phyloP scores from a whole-genome alignment of 106 monocot genomes.

The Allium sativum region DNA sequence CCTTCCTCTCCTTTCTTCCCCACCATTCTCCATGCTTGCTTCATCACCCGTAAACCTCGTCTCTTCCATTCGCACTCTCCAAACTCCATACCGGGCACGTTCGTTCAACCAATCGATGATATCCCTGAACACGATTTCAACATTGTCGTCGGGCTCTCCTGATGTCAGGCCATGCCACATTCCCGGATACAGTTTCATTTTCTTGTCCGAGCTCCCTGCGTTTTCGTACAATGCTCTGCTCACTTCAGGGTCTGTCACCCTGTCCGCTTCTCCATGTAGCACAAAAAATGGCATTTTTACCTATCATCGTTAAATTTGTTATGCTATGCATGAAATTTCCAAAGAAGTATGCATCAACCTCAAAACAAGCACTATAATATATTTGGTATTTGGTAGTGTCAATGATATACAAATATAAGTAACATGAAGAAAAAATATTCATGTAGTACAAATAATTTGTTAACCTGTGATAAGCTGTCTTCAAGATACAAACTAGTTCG shows the following conservation, averaged over 20 bases:
- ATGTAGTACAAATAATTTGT: neutral
- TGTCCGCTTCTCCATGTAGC: slow-evolving; percentile 82
- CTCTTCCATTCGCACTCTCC: neutral
- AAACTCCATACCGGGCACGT: neutral
- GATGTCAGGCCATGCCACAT: slow-evolving; percentile 99
- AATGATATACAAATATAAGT: neutral
- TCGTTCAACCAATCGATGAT: slow-evolving; percentile 69
- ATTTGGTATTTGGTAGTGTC: neutral
- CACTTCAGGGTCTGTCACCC: slow-evolving; percentile 91
- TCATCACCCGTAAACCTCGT: neutral
- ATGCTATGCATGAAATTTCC: neutral
- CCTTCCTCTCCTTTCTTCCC: neutral
- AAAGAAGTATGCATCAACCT: too few species aligned
- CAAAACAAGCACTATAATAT: too few species aligned
- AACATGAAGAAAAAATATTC: neutral
- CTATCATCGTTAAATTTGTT: slow-evolving; percentile 9
- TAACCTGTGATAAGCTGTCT: slow-evolving; percentile 40
- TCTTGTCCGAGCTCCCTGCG: slow-evolving; percentile 74
- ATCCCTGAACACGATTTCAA: slow-evolving; percentile 61
- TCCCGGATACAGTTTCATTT: slow-evolving; percentile 79
- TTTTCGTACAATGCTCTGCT: slow-evolving; percentile 65
- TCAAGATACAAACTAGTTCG: slow-evolving; percentile 75
- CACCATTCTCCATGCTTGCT: neutral
- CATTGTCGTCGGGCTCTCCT: slow-evolving; percentile 82
- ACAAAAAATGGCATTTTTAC: slow-evolving; percentile 77